Evolutionary conservation across 2,329 filamentous ascomycete genomes (phyloP).

Genomic region (Arthrobotrys entomopaga): DNA sequence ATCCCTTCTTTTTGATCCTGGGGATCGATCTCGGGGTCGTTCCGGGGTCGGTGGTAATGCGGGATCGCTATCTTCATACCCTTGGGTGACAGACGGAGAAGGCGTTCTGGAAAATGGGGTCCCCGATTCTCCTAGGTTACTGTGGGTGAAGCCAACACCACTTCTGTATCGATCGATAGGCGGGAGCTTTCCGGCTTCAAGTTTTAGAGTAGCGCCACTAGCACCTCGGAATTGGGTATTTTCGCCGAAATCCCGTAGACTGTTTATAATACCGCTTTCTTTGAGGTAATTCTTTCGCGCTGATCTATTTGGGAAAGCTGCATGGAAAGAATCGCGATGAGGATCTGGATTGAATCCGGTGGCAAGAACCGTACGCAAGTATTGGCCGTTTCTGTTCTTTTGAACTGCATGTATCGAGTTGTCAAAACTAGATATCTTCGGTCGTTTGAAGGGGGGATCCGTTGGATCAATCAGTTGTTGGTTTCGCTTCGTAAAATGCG

Average conservation of each 20-base stretch:
- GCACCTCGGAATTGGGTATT: neutral
- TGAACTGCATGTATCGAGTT: neutral
- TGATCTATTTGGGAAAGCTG: neutral
- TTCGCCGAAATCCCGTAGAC: neutral
- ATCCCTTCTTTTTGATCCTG: slow-evolving; percentile 26
- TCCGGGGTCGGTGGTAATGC: slow-evolving; percentile 33
- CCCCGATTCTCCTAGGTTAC: neutral
- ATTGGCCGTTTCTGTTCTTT: neutral
- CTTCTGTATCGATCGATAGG: neutral
- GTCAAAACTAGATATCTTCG: slow-evolving; percentile 16
- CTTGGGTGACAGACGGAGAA: slow-evolving; percentile 18
- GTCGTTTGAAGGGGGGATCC: slow-evolving; percentile 31
- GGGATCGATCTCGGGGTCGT: slow-evolving; percentile 24
- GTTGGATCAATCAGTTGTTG: neutral
- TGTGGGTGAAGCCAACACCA: neutral
- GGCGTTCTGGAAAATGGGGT: slow-evolving; percentile 32
- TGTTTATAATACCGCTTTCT: slow-evolving; percentile 28
- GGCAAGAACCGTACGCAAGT: neutral
- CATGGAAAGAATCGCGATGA: neutral
- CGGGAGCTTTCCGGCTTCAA: slow-evolving; percentile 3
- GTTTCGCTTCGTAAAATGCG: slow-evolving; percentile 24
- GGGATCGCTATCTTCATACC: slow-evolving; percentile 19
- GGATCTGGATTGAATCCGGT: no score
- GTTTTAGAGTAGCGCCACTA: neutral
- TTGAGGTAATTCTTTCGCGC: slow-evolving; percentile 25